These are phyloP conservation scores for Podospora conica DNA, from an alignment of 495 filamentous ascomycete species.

Conservation along the genomic window DNA sequence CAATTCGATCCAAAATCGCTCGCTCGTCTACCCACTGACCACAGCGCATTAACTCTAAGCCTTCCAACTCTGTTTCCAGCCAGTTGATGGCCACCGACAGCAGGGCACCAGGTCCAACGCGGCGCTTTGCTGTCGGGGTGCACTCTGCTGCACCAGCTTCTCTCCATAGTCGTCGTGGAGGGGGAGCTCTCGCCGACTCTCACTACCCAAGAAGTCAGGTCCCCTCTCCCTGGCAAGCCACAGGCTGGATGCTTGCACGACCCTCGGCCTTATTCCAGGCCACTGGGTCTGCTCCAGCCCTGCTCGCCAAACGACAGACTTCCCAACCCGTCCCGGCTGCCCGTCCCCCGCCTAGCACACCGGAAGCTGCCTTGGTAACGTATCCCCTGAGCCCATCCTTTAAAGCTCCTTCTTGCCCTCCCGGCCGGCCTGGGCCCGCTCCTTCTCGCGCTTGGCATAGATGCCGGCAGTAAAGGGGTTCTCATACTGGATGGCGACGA, in stretches of 20 bases:
- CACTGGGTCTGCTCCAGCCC: background rate
- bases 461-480: conserved; percentile 96
- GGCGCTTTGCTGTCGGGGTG: conserved; percentile 14
- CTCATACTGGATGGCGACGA: conserved; percentile 79
- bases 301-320: conserved; percentile 3
- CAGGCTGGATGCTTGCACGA: background rate
- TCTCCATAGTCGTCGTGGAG: conserved; percentile 18
- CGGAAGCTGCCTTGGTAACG: background rate
- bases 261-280: background rate
- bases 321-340: background rate
- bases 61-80: conserved; percentile 9
- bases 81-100: conserved; percentile 27
- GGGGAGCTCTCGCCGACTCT: conserved; percentile 16
- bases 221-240: background rate
- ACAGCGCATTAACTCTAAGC: background rate
- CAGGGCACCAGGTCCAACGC: conserved; percentile 3
- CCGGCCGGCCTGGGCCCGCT: conserved; percentile 33
- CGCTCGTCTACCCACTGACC: background rate
- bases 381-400: conserved; percentile 5
- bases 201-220: conserved; percentile 9
- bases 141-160: conserved; percentile 22
- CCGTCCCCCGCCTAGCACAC: background rate
- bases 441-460: conserved; percentile 79
- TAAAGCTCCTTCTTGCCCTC: conserved; percentile 43
- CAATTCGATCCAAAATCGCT: background rate